phyloP scores from a whole-genome alignment of 495 filamentous ascomycete genomes.

The Penicillium chermesinum region DNA sequence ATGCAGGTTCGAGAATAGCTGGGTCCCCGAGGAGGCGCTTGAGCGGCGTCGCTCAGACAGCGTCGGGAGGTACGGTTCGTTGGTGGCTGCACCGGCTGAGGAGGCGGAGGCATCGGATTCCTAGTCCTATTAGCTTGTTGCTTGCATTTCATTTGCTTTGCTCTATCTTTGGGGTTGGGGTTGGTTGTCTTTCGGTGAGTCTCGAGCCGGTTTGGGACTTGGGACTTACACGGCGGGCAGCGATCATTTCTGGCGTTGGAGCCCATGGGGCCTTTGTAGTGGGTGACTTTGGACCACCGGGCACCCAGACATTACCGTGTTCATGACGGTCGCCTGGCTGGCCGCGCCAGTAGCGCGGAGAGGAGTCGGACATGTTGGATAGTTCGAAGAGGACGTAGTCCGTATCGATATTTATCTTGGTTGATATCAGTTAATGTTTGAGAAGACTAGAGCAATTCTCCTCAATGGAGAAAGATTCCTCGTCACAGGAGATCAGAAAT shows the following conservation, averaged over 20 bases:
- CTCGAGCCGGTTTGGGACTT: too few relatives aligned
- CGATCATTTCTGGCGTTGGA: constrained; percentile 16
- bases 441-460: too few relatives aligned
- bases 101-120: constrained; percentile 22
- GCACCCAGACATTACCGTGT: constrained; percentile 41
- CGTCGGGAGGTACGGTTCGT: constrained; percentile 12
- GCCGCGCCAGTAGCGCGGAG: constrained; percentile 39
- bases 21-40: constrained; percentile 23
- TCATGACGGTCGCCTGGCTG: constrained; percentile 36
- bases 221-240: background rate
- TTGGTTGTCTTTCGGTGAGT: too few relatives aligned
- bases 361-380: constrained; percentile 23
- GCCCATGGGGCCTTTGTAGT: constrained; percentile 25
- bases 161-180: too few relatives aligned
- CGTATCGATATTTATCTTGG: background rate
- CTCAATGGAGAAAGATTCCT: too few relatives aligned
- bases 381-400: constrained; percentile 8
- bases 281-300: constrained; percentile 29
- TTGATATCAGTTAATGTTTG: too few relatives aligned
- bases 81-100: constrained; percentile 7
- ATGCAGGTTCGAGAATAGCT: constrained; percentile 45
- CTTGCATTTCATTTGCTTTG: background rate
- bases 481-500: too few relatives aligned
- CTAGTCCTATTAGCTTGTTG: constrained; percentile 6
- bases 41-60: constrained; percentile 31